phyloP scores from a whole-genome alignment of 495 filamentous ascomycete genomes.

The Bryoglossum gracile region DNA sequence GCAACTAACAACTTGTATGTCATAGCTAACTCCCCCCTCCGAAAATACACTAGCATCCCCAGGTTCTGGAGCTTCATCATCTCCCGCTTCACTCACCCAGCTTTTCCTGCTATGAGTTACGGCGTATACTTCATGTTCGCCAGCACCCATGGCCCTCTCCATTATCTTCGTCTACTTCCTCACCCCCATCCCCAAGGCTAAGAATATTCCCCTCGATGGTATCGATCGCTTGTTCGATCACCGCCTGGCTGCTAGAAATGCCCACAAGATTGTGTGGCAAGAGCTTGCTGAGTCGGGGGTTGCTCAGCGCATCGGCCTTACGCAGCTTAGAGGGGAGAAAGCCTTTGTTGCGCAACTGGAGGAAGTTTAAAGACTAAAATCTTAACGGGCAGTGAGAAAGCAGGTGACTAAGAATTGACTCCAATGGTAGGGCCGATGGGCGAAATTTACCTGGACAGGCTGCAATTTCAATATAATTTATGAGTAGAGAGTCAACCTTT shows the following conservation, averaged over 20 bases:
- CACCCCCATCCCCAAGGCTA: conserved; percentile 45
- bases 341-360: neutral
- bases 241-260: conserved; percentile 3
- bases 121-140: conserved; percentile 79
- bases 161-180: conserved; percentile 55
- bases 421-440: no score
- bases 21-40: neutral
- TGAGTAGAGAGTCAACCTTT: no score
- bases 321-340: neutral
- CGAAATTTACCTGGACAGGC: no score
- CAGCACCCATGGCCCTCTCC: conserved; percentile 59
- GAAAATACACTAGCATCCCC: neutral
- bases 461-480: no score
- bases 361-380: neutral
- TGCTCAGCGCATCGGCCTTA: conserved; percentile 14
- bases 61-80: conserved; percentile 77
- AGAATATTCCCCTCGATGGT: conserved; percentile 41
- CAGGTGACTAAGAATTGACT: no score
- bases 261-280: conserved; percentile 18
- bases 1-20: conserved; percentile 49
- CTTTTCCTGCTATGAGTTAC: conserved; percentile 63
- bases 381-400: no score
- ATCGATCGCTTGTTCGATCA: conserved; percentile 41
- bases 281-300: conserved; percentile 18
- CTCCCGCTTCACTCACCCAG: conserved; percentile 65